Evolutionary conservation across 2,329 filamentous ascomycete species (phyloP), one percentile per base, ranked within the genome.

Genomic region (Pleoardoris graminearum): DNA sequence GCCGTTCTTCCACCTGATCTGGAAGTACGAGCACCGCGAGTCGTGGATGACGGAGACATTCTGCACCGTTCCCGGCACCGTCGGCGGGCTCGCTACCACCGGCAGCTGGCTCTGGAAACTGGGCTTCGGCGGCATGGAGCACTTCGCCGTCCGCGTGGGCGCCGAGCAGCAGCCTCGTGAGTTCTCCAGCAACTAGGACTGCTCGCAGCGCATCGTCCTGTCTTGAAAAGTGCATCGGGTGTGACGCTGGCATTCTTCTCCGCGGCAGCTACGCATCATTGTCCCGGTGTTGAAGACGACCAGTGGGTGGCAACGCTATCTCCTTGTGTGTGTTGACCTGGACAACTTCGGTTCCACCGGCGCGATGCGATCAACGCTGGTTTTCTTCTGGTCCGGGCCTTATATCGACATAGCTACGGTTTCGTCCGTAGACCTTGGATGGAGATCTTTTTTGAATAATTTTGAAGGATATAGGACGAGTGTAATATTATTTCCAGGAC

Each of bases 111-210:
- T 68, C 3, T 4, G 6, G 3, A 41, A 50, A 1, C 52, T 51
- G 25, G 67, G 68, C 10, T 71, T 70, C 35, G 51, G 16, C 1
- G 3, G 10, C 1, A 68, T 69, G 66, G 65, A 69, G 49, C 39
- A 64, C 48, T 71, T 68, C 27, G 51, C 65, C 1, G 45, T 70
- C 50, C 66, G 60, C 51, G 62, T 70, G 14, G 65, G 67, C 3
- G 54, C 63, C 17, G 54, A 48, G 36, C 14, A 17, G 17, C 8
- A 30, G 25, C 29, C 37, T 6, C 23, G 22, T 25, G 22, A 47
- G 33, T 14, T 38, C 22, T 19, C n/a, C 21, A 16, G 3, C 32
- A 16, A 25, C 32, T 47, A 47, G 22, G 7, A 17, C 12, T 36
- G 17, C 14, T 11, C 23, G 22, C 3, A 19, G 11, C 19, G n/a